These are phyloP conservation scores for Arabidopsis arenosa DNA, from an alignment of 345 rosid genomes.

Conservation along the genomic window DNA sequence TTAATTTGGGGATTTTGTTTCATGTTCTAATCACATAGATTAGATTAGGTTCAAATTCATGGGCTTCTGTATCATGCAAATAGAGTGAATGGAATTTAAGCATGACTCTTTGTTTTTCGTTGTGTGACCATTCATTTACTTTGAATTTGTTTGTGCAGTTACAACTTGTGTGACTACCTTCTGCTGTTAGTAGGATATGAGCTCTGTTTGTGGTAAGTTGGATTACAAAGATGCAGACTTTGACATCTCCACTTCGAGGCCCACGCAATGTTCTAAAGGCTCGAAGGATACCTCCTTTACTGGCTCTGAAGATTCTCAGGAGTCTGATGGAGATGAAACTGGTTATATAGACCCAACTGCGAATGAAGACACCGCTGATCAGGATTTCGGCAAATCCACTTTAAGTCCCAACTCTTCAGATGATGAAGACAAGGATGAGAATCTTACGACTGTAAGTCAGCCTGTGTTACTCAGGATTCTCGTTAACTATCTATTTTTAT, in stretches of 20 bases:
- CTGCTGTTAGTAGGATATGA: conserved; percentile 50
- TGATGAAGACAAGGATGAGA: conserved; percentile 47
- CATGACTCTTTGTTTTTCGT: conserved; percentile 8
- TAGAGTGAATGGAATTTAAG: background rate
- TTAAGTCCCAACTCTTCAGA: conserved; percentile 38
- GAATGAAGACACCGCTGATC: conserved; percentile 42
- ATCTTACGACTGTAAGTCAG: conserved; percentile 45
- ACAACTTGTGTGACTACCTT: conserved; percentile 1
- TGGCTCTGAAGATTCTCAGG: conserved; percentile 47
- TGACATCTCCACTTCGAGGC: conserved; percentile 31
- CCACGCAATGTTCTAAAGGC: conserved; percentile 36
- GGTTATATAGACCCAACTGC: conserved; percentile 47
- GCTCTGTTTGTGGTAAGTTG: conserved; percentile 40
- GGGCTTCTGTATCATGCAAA: background rate
- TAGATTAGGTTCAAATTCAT: background rate
- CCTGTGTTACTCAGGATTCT: too few relatives aligned
- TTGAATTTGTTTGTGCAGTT: conserved; percentile 37
- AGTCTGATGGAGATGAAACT: conserved; percentile 49
- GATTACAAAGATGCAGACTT: conserved; percentile 47
- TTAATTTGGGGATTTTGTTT: background rate
- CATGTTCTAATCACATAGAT: background rate
- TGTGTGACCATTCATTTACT: conserved; percentile 4
- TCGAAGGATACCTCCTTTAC: conserved; percentile 26
- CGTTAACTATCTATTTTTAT: background rate
- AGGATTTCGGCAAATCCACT: conserved; percentile 41